These are phyloP conservation scores for Phascolomyces articulosus DNA, from an alignment of 371 early-diverging fungal genomes.

Conservation along the genomic window DNA sequence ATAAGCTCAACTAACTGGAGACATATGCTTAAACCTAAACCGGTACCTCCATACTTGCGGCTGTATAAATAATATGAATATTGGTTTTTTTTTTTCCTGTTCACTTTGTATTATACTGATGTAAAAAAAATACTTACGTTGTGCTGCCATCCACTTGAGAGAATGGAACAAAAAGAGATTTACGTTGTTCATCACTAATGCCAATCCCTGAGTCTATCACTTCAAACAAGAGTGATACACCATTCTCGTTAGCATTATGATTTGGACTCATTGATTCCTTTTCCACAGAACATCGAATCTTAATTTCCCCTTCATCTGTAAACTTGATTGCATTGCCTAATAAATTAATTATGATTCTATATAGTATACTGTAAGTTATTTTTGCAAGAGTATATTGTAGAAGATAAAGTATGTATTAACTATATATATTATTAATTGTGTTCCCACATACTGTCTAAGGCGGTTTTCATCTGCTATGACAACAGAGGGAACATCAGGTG, in stretches of 20 bases:
- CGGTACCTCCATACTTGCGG: slow-evolving; percentile 67
- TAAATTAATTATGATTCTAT: slow-evolving; percentile 38
- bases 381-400: no score
- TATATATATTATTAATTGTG: no score
- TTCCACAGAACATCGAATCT: slow-evolving; percentile 42
- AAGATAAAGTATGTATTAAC: no score
- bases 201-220: slow-evolving; percentile 61
- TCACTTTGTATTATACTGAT: background rate
- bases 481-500: slow-evolving; percentile 33
- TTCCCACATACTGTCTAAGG: slow-evolving; percentile 43
- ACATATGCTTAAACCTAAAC: slow-evolving; percentile 63
- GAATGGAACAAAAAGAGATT: slow-evolving; percentile 60
- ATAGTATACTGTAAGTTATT: no score
- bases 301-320: slow-evolving; percentile 57
- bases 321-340: slow-evolving; percentile 52
- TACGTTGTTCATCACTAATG: slow-evolving; percentile 57
- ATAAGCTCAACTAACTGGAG: slow-evolving; percentile 56
- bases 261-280: no score
- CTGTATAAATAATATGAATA: slow-evolving; percentile 12
- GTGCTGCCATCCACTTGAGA: slow-evolving; percentile 65
- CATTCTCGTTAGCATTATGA: background rate
- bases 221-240: slow-evolving; percentile 29
- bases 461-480: slow-evolving; percentile 53
- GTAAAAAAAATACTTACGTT: slow-evolving; percentile 30
- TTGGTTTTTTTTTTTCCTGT: background rate